phyloP scores from a whole-genome alignment of 768 basidiomycete species.

The Auricularia sp. region DNA sequence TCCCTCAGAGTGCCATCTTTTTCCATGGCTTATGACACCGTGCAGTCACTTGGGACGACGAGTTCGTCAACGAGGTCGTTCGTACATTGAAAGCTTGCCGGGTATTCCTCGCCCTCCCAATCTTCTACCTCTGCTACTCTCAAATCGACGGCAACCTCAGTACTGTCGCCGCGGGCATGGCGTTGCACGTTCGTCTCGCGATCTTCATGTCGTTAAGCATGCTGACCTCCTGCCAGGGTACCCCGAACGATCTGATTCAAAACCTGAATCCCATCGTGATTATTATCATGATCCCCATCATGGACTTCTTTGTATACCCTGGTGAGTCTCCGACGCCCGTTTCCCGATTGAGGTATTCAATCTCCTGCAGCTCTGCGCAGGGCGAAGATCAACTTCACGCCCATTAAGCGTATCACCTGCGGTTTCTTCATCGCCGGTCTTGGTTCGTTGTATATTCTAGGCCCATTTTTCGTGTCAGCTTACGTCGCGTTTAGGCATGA shows the following conservation, averaged over 20 bases:
- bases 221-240: background rate
- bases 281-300: background rate
- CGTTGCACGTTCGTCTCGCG: background rate
- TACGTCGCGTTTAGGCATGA: background rate
- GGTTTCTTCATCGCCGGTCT: constrained; percentile 6
- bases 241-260: constrained; percentile 1
- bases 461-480: background rate
- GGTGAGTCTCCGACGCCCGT: no score
- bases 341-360: no score
- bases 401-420: constrained; percentile 8
- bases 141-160: constrained; percentile 8
- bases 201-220: background rate
- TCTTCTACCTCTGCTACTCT: constrained; percentile 6
- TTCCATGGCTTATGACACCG: background rate
- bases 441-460: background rate
- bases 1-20: background rate
- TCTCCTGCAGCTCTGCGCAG: background rate
- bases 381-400: constrained; percentile 9
- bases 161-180: constrained; percentile 9
- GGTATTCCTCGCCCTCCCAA: constrained; percentile 5
- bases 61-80: constrained; percentile 7
- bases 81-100: constrained; percentile 7
- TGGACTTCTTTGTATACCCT: background rate
- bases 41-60: constrained; percentile 8
- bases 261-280: constrained; percentile 7